Evolutionary conservation across 257 asterid species (phyloP).

Genomic region (Henckelia pumila): DNA sequence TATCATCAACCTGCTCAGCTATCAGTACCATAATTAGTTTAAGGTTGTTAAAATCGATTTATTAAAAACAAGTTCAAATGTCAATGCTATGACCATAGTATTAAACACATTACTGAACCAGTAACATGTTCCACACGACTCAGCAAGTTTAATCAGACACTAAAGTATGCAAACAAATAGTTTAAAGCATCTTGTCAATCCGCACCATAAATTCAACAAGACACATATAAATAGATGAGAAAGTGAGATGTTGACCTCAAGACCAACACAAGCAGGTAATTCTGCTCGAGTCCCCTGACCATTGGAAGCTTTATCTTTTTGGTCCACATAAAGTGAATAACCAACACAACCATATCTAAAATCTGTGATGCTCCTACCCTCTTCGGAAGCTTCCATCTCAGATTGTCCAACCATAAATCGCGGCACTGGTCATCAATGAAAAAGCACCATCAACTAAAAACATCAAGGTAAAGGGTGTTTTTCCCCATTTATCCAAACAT

Average conservation of each 20-base stretch:
- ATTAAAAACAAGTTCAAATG: not conserved
- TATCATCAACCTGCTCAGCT: not conserved
- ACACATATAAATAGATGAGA: constrained; percentile 7
- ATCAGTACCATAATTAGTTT: not conserved
- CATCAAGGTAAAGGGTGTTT: not conserved
- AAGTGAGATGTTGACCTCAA: constrained; percentile 61
- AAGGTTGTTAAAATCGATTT: no score
- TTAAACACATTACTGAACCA: not conserved
- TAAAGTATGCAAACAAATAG: not conserved
- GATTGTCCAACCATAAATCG: constrained; percentile 57
- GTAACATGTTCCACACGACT: constrained; percentile 4
- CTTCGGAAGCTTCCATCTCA: constrained; percentile 66
- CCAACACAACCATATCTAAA: constrained; percentile 86
- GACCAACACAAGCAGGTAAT: constrained; percentile 80
- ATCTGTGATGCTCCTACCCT: constrained; percentile 67
- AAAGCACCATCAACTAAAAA: constrained; percentile 13
- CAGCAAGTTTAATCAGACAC: not conserved
- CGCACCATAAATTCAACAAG: constrained; percentile 20
- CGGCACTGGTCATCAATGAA: constrained; percentile 59
- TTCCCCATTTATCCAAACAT: not conserved
- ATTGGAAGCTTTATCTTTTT: constrained; percentile 38
- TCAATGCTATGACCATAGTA: not conserved
- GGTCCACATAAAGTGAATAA: constrained; percentile 68
- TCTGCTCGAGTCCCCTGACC: constrained; percentile 48
- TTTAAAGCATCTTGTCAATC: not conserved